These are phyloP conservation scores for Penicillium sclerotigenum DNA, from an alignment of 2,329 filamentous ascomycete genomes.

Conservation along the genomic window DNA sequence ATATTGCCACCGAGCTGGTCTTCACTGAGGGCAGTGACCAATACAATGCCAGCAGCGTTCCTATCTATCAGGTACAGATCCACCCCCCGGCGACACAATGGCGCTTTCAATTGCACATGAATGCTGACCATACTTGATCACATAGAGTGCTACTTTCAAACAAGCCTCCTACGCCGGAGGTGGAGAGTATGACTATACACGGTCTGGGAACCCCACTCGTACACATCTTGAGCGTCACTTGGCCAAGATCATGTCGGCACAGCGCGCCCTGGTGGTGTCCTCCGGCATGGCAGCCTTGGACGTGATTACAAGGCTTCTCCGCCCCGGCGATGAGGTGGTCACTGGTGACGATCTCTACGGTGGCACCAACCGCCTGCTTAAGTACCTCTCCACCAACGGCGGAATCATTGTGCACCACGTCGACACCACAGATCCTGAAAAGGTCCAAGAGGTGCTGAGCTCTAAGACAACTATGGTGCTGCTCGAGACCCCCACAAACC, in stretches of 20 bases:
- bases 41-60: constrained; percentile 92
- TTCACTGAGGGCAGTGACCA: constrained; percentile 96
- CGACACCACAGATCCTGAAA: constrained; percentile 78
- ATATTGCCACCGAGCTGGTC: constrained; percentile 91
- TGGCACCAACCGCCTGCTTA: constrained; percentile 88
- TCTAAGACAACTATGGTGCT: constrained; percentile 91
- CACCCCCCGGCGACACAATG: not conserved
- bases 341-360: constrained; percentile 97
- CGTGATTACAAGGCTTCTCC: constrained; percentile 86
- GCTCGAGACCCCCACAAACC: constrained; percentile 94
- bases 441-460: constrained; percentile 65
- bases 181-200: constrained; percentile 96
- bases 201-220: constrained; percentile 92
- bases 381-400: constrained; percentile 83
- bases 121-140: not conserved
- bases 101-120: not conserved
- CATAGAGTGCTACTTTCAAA: constrained; percentile 89
- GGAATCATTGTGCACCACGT: constrained; percentile 95
- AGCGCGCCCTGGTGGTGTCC: constrained; percentile 84
- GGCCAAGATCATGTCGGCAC: constrained; percentile 98
- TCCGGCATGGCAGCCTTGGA: constrained; percentile 97
- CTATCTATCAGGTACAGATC: constrained; percentile 76
- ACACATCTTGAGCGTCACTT: constrained; percentile 94
- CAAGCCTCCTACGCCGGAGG: constrained; percentile 76
- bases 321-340: constrained; percentile 92